phyloP scores from a whole-genome alignment of 805 yeast species.

The Wickerhamomyces mucosus region DNA sequence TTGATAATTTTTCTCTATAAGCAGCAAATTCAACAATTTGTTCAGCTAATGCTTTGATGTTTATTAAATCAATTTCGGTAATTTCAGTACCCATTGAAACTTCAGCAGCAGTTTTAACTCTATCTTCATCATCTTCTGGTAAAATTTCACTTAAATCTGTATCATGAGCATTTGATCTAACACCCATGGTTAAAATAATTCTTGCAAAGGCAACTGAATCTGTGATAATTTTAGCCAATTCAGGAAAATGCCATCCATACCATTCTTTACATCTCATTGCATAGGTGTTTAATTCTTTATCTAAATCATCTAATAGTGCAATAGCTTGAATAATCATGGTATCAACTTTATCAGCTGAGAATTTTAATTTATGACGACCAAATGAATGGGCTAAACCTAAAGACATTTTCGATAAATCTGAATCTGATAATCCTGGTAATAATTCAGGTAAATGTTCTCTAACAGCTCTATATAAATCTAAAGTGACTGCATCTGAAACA shows the following conservation, averaged over 20 bases:
- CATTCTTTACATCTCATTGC: conserved; percentile 99
- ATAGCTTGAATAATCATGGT: conserved; percentile 99
- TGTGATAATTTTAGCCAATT: conserved; percentile 91
- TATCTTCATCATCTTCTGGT: conserved; percentile 90
- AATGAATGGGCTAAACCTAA: conserved; percentile 97
- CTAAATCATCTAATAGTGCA: conserved; percentile 91
- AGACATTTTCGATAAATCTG: conserved; percentile 86
- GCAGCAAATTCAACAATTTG: conserved; percentile 94
- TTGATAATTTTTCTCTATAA: conserved; percentile 92
- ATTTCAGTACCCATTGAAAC: conserved; percentile 99
- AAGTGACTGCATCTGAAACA: conserved; percentile 89
- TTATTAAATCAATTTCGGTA: conserved; percentile 79
- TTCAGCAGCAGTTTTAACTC: conserved; percentile 93
- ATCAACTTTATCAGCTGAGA: conserved; percentile 96
- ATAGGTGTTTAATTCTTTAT: conserved; percentile 94
- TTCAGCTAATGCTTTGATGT: conserved; percentile 85
- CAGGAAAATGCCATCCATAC: conserved; percentile 99
- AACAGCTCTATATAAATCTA: conserved; percentile 91
- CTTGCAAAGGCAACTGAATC: conserved; percentile 96
- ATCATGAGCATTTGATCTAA: conserved; percentile 82
- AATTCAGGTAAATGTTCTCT: conserved; percentile 90
- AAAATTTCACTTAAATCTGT: conserved; percentile 84
- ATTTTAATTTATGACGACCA: conserved; percentile 96
- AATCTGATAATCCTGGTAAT: conserved; percentile 84
- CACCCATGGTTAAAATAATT: conserved; percentile 88